Base-by-base conservation (phyloP, 2,329 filamentous ascomycete genomes). In the Ceratocystis cubensis region DNA sequence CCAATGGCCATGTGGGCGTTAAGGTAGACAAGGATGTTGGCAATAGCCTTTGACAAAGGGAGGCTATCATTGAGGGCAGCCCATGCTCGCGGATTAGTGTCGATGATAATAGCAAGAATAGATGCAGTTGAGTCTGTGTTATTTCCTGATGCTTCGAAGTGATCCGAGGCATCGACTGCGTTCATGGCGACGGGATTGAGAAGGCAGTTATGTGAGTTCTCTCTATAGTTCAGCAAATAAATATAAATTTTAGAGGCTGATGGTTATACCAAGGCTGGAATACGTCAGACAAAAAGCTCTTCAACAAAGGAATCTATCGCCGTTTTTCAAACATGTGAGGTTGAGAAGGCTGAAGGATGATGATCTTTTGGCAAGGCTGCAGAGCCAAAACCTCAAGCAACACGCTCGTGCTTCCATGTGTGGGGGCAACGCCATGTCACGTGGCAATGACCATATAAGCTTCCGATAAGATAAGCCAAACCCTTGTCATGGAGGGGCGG, bases 61-160 rank as follows among this genome's bases (percentile, higher is more conserved):
- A 97, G 85, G 41, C 83, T 84, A 66, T 84, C 77, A 69, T 86
- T 81, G 57, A 97, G 83, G 68, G 89, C 81, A 5, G 89, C 86
- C 94, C 94, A 96, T 71, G 94, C 92, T 71, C 92, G 88, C 1
- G 94, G 94, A 75, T 99, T 99, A 30, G 93, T 96, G 78, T 99
- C 94, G 78, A 99, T 83, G 73, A 99, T 82, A 72, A 99, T 87
- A 71, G 91, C 88, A 64, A 96, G 85, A 45, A 99, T 86, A 15
- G 93, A 96, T 0, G 94, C 90, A 64, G 76, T 79, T 57, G 78
- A 77, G 69, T 77, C 78, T 71, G 80, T 78, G 66, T 78, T 76
- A 28, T 30, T 33, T 25, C 61, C 50, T 53, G 61, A 64, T 10
- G 61, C 64, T 75, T 83, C 80, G 75, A 84, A 84, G 76, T 85